A percentile compares a stretch with the other conserved stretches of the same genome.
Conservation (phyloP, 2,329 filamentous ascomycete genomes). For the Sporothrix dimorphospora region DNA sequence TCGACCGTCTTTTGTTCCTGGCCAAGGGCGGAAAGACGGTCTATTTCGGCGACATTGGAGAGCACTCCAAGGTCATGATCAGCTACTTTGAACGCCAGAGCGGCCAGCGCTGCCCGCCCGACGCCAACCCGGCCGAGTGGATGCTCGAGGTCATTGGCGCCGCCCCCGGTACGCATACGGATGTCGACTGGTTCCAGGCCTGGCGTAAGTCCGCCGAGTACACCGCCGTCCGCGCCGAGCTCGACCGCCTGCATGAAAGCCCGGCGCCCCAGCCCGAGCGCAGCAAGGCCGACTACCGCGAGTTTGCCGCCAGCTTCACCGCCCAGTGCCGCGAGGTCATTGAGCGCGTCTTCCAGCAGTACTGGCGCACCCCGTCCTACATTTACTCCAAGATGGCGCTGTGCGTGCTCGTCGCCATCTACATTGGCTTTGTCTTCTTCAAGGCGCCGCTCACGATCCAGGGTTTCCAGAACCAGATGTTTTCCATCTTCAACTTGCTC, state of each 20-base stretch:
- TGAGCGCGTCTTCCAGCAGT: slow-evolving; percentile 81
- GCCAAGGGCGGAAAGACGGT: slow-evolving; percentile 75
- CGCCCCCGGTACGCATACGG: slow-evolving; percentile 64
- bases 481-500: slow-evolving; percentile 80
- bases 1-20: slow-evolving; percentile 80
- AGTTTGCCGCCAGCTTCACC: slow-evolving; percentile 78
- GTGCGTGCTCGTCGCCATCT: slow-evolving; percentile 66
- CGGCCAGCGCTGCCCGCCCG: slow-evolving; percentile 63
- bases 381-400: slow-evolving; percentile 81
- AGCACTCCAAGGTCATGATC: slow-evolving; percentile 69
- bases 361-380: slow-evolving; percentile 88
- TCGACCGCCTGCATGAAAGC: slow-evolving; percentile 58
- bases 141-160: slow-evolving; percentile 69
- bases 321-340: slow-evolving; percentile 70
- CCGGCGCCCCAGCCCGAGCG: slow-evolving; percentile 43
- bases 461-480: slow-evolving; percentile 84
- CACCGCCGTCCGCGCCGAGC: slow-evolving; percentile 57
- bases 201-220: slow-evolving; percentile 66
- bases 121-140: slow-evolving; percentile 81
- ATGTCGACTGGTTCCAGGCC: slow-evolving; percentile 66
- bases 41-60: slow-evolving; percentile 75
- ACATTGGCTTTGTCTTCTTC: slow-evolving; percentile 83
- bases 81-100: slow-evolving; percentile 78
- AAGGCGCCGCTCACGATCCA: slow-evolving; percentile 71
- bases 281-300: slow-evolving; percentile 57